Conservation (phyloP, 768 basidiomycete genomes). For the Boletus vermiculosoides region DNA sequence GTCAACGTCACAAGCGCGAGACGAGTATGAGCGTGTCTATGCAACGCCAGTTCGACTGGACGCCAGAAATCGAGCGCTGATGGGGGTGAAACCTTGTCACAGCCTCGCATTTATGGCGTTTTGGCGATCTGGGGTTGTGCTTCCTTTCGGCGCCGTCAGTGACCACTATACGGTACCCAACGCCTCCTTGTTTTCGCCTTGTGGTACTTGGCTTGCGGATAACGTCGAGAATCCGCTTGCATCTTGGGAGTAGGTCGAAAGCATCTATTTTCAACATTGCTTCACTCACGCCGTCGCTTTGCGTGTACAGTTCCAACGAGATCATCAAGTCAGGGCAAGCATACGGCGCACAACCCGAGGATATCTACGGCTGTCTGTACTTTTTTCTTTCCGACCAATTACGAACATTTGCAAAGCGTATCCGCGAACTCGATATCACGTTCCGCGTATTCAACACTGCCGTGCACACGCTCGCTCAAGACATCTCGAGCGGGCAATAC, state of each 20-base stretch:
- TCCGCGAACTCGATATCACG: conserved; percentile 36
- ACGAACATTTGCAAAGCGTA: conserved; percentile 36
- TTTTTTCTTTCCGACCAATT: conserved; percentile 44
- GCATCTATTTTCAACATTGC: neutral
- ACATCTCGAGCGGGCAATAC: conserved; percentile 28
- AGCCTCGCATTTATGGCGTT: conserved; percentile 40
- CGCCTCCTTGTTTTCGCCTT: conserved; percentile 42
- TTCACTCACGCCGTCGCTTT: neutral
- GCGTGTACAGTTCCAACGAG: conserved; percentile 34
- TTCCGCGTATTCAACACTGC: conserved; percentile 37
- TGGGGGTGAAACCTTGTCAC: conserved; percentile 40
- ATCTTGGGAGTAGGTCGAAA: conserved; percentile 45
- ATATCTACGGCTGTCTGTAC: conserved; percentile 49
- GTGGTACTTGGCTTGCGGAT: conserved; percentile 42
- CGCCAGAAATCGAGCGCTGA: conserved; percentile 39
- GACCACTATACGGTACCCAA: conserved; percentile 41
- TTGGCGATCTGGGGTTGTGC: conserved; percentile 41
- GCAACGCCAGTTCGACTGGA: conserved; percentile 39
- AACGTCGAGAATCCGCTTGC: conserved; percentile 41
- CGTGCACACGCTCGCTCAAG: conserved; percentile 39
- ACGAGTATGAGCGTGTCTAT: conserved; percentile 31
- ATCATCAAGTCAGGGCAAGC: conserved; percentile 38
- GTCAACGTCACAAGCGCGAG: conserved; percentile 22
- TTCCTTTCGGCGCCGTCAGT: conserved; percentile 42
- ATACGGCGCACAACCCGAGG: conserved; percentile 38